Percentiles rank a stretch among this genome's conserved stretches.
Conservation (phyloP, 2,329 filamentous ascomycete genomes). For the Trichoderma asperellum region DNA sequence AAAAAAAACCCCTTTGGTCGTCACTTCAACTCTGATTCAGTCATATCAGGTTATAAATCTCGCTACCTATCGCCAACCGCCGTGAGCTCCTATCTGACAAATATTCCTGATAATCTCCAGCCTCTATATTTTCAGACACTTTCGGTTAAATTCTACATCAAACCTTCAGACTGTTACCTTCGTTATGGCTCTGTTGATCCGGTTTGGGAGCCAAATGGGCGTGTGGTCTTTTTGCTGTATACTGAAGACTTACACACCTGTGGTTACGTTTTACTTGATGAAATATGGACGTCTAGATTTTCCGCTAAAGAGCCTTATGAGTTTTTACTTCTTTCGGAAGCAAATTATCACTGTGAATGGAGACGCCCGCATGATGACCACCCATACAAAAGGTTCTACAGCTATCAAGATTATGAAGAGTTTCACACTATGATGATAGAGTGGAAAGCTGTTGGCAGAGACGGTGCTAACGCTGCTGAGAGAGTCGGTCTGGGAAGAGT, state of each 20-base stretch:
- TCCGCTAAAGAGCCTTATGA: not conserved
- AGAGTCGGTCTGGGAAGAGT: not conserved
- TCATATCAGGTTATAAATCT: not conserved
- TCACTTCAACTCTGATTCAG: not conserved
- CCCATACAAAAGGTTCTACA: not conserved
- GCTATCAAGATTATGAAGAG: not conserved
- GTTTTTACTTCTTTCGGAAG: not conserved
- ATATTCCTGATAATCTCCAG: not conserved
- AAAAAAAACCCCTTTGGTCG: not conserved
- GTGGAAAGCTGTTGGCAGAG: not conserved
- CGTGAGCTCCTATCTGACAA: not conserved
- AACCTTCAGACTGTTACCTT: not conserved
- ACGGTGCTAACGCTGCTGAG: not conserved
- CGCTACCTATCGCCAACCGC: not conserved
- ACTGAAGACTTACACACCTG: not conserved
- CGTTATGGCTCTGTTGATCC: not conserved
- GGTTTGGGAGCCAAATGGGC: not conserved
- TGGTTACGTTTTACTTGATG: not conserved
- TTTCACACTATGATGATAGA: not conserved
- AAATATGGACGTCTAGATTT: not conserved
- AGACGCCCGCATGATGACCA: not conserved
- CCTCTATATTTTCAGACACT: not conserved
- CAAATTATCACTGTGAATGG: not conserved
- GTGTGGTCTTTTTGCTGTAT: not conserved
- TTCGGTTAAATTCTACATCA: not conserved